Evolutionary conservation across 768 basidiomycete species (phyloP), one percentile per base, ranked within the genome.

Genomic region (Dacryopinax primogenitus): DNA sequence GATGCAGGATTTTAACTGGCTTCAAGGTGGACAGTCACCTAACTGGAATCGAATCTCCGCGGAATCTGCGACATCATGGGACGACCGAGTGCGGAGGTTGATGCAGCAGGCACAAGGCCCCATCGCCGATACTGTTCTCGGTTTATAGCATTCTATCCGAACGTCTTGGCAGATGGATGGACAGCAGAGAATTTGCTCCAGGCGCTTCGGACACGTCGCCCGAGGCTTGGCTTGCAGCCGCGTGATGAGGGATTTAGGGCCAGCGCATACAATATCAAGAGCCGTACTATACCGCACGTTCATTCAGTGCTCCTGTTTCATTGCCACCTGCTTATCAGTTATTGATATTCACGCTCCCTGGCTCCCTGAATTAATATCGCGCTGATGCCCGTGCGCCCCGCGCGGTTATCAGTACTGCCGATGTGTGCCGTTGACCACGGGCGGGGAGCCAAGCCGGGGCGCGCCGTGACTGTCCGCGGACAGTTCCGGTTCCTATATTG

Each of bases 1-100:
- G 1, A 83, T 91, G 18, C 87, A 87, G 70, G 92, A 94, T 68
- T 94, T 94, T 72, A 88, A 90, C 21, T 90, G 92, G 73, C 87
- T 92, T 66, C 78, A 84, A 33, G 71, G 81, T 3, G 84, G 86
- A 1, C 84, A 83, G 0, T 93, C 92, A 2, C 90, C 92, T 11
- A 84, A 93, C 73, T 93, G 88, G 86, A 77, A 78, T 15, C 33
- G 33, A 18, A 28, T 68, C 41, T 33, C 63, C 21, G 44, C 58
- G 58, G 51, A 58, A 39, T 2, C 28, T 35, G 21, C 1, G 4
- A 23, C 30, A 32, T 12, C 12, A 12, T 35, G 18, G 16, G 33
- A 63, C 7, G 62, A 23, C 41, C 45, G 3, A 28, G 51, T 28
- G 47, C 64, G 34, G 32, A 21, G 62, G 1, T 45, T 69, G 32